These are phyloP conservation scores for Dictyostelium purpureum DNA, from an alignment of 78 protist genomes.

Conservation along the genomic window DNA sequence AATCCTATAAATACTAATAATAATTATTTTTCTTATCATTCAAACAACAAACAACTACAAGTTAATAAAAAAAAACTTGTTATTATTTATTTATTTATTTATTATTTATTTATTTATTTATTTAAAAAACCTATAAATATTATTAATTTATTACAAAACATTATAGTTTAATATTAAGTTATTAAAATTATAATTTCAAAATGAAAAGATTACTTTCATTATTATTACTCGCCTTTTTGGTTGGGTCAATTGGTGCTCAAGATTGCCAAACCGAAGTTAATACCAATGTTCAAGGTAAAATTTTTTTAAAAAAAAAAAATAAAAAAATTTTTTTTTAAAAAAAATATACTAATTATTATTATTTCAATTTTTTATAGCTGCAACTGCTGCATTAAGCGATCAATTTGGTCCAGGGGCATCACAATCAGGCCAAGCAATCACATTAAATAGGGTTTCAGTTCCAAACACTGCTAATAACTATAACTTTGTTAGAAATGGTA, in stretches of 20 bases:
- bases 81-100: background rate
- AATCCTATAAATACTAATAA: background rate
- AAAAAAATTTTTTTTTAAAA: background rate
- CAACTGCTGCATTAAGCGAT: slow-evolving; percentile 23
- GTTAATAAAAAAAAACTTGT: background rate
- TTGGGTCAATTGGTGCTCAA: background rate
- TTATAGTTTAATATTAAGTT: background rate
- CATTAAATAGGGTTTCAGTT: background rate
- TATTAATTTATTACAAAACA: background rate
- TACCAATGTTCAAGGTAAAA: background rate
- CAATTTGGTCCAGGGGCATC: slow-evolving; percentile 38
- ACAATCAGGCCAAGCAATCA: slow-evolving; percentile 30
- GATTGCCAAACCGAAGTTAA: background rate
- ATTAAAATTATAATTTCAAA: background rate
- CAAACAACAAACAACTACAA: background rate
- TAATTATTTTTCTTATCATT: background rate
- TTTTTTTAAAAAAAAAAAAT: background rate
- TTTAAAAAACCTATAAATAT: background rate
- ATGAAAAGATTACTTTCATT: background rate
- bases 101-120: background rate
- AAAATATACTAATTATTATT: background rate
- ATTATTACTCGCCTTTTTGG: background rate
- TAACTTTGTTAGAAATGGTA: background rate
- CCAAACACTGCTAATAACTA: background rate
- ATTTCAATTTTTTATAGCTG: background rate